Evolutionary conservation across 163 green algal species (phyloP), one percentile per base, ranked within the genome.

Genomic region (Scenedesmus sp.): DNA sequence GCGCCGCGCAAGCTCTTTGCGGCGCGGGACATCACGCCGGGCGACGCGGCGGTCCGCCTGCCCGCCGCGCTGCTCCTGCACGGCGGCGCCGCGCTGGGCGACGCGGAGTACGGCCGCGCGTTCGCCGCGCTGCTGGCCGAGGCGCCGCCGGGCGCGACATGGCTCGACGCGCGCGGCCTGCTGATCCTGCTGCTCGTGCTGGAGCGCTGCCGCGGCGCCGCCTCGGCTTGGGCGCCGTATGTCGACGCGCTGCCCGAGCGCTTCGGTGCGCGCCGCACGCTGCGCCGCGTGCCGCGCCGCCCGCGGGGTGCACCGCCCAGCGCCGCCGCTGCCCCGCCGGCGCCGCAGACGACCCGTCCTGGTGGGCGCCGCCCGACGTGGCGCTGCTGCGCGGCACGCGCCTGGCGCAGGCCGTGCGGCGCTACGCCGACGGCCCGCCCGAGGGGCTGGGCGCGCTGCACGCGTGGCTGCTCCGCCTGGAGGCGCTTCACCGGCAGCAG

Each of bases 141-240:
- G 48, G 58, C n/a, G n/a, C n/a, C n/a, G n/a, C 15, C 54, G 29
- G 73, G 45, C 6, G 11, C 47, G 2, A 51, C 4, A 24, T 51
- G 31, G n/a, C 44, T 64, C 13, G 75, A 82, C 54, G n/a, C 44
- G 15, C 75, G 75, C 50, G 56, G 28, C 20, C 14, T 70, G 53
- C 53, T 82, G 54, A 63, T 82, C 51, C 64, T 82, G 53, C 50
- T 70, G 51, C 63, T 82, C 36, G 50, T 75, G 53, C 10, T 82
- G 34, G 75, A 82, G 63, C 60, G 53, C 28, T 50, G 36, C 64
- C 57, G 39, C 18, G 75, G 75, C 31, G 13, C 14, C 2, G 24
- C 47, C 2, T 82, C 75, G 22, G 1, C 5, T 2, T 76, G 39
- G 42, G 51, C 36, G 1, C 75, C 75, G 0, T 82, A 82, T 9